Evolutionary conservation across 306 rosid species (phyloP).

Genomic region (Vigna trinervia): DNA sequence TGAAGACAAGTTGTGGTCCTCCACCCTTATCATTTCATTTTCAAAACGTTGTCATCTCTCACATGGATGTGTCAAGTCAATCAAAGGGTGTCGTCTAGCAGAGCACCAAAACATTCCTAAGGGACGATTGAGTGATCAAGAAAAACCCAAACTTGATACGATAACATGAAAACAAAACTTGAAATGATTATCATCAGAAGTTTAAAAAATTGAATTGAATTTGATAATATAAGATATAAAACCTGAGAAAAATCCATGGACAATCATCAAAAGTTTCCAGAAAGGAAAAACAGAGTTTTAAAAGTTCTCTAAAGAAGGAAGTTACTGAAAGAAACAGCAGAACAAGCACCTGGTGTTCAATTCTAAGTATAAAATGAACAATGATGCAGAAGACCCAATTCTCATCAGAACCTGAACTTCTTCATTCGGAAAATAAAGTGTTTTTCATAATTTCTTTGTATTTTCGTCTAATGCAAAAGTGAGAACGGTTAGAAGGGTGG

Average conservation of each 20-base stretch:
- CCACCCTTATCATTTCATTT: not conserved
- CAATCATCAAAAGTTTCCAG: not conserved
- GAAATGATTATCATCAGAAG: not conserved
- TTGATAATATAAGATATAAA: not conserved
- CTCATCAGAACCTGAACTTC: not conserved
- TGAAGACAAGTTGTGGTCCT: not conserved
- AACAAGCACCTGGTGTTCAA: not conserved
- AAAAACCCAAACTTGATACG: not conserved
- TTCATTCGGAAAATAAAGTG: not conserved
- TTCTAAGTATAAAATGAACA: not conserved
- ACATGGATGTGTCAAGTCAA: conserved; percentile 21
- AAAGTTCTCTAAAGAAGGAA: not conserved
- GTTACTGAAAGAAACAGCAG: not conserved
- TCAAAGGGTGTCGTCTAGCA: not conserved
- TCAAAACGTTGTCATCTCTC: not conserved
- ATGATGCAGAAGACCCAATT: conserved; percentile 3
- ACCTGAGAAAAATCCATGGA: not conserved
- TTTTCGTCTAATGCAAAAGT: not conserved
- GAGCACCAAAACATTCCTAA: not conserved
- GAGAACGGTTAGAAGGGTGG: conserved; percentile 29
- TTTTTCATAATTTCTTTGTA: not conserved
- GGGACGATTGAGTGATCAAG: not conserved
- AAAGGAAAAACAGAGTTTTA: not conserved
- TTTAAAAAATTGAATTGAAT: not conserved
- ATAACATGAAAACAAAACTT: not conserved